Evolutionary conservation across 306 rosid genomes (phyloP).

Genomic region (Carpinus viminea): DNA sequence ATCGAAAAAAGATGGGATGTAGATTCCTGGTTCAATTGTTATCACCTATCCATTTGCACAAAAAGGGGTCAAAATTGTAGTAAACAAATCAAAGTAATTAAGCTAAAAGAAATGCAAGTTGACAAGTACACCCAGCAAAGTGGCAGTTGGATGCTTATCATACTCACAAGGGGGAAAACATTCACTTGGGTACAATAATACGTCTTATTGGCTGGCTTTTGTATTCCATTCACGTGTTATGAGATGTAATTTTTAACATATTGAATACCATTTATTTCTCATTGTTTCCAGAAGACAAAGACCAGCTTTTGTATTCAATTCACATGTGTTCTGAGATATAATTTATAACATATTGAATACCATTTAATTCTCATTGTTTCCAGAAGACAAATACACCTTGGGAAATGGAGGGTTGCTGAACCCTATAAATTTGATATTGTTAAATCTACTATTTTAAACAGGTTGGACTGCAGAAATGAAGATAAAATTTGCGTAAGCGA

Average conservation of each 20-base stretch:
- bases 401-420: neutral
- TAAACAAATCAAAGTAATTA: neutral
- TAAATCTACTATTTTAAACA: no score
- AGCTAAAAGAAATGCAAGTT: neutral
- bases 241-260: neutral
- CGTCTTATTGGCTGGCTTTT: neutral
- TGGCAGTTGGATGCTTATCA: neutral
- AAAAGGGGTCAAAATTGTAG: neutral
- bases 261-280: neutral
- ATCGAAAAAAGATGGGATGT: constrained; percentile 67
- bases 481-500: neutral
- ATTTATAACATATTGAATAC: neutral
- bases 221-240: neutral
- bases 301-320: neutral
- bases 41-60: constrained; percentile 60
- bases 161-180: neutral
- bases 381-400: neutral
- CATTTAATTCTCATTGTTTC: neutral
- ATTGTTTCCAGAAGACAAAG: neutral
- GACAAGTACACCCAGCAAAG: neutral
- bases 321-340: neutral
- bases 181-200: neutral
- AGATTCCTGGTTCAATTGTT: constrained; percentile 92
- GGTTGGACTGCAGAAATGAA: neutral
- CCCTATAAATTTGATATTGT: neutral